Evolutionary conservation across 441 rosid species (phyloP), one percentile per base, ranked within the genome.

Genomic region (Gossypium schwendimanii): DNA sequence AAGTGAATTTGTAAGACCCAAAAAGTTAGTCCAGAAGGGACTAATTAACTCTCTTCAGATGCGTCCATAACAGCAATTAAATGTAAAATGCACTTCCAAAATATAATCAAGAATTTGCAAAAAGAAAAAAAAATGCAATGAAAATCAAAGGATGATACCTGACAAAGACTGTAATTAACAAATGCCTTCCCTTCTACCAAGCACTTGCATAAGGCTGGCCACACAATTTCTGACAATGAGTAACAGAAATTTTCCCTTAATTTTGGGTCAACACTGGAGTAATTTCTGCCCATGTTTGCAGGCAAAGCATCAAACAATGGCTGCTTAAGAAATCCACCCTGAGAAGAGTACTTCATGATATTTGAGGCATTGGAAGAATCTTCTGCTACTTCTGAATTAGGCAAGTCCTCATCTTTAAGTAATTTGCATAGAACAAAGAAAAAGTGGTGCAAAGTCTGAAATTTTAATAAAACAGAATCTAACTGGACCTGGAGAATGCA

Each of bases 261-360:
- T 53, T 81, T 81, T 2, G 72, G 74, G 85, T 81, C 86, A 69
- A 75, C 74, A 79, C 65, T 74, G 71, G 81, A 79, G 52, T 80
- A 47, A 77, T 68, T 53, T 78, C 70, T 79, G 69, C 73, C 72
- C 39, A 66, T 64, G 60, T 74, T 84, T 70, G 50, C 77, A 76
- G 80, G 78, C 63, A 78, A 75, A 78, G 87, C 72, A 81, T 75
- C 82, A 75, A 86, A 77, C 60, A 69, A 57, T 41, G 98, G 92
- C 78, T 93, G 96, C 76, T 76, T 83, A 79, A 96, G 77, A 85
- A 96, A 96, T 58, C 98, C 97, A 70, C 99, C 99, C 75, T 88
- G 87, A 61, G 84, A 84, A 81, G 91, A 85, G 82, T 83, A 85
- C 71, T 75, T 84, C 24, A 53, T 67, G 14, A 61, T 21, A 71